phyloP scores from a whole-genome alignment of 2,329 filamentous ascomycete genomes.

The Fusarium austroafricanum region DNA sequence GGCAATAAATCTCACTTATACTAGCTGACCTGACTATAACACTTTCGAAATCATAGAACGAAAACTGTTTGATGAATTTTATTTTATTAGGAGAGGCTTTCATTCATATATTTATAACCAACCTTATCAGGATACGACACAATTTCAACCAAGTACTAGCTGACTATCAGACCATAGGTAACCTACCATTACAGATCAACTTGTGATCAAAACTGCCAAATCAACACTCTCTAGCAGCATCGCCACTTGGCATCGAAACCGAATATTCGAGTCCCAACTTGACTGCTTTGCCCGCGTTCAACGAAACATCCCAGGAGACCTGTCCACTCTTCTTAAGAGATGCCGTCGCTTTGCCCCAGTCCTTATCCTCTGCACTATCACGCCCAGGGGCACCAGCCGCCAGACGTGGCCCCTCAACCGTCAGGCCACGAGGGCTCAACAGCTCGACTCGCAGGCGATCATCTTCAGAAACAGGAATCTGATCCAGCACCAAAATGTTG shows the following conservation, averaged over 20 bases:
- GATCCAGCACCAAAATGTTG: constrained; percentile 66
- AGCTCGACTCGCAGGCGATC: constrained; percentile 66
- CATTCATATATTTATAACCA: no score
- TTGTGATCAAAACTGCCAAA: neutral
- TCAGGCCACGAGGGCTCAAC: constrained; percentile 60
- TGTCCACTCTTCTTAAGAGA: constrained; percentile 68
- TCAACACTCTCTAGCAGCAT: constrained; percentile 48
- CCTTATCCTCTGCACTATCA: constrained; percentile 47
- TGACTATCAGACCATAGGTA: neutral
- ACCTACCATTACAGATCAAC: neutral
- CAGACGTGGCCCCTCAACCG: constrained; percentile 53
- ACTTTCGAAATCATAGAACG: no score
- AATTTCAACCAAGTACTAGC: neutral
- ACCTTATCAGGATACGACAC: no score
- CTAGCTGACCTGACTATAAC: no score
- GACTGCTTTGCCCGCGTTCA: constrained; percentile 68
- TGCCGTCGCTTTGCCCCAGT: constrained; percentile 67
- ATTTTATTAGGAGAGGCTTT: no score
- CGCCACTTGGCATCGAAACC: constrained; percentile 65
- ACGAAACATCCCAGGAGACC: constrained; percentile 67
- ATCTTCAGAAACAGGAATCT: constrained; percentile 71
- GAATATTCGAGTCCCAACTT: constrained; percentile 72
- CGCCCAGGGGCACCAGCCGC: constrained; percentile 50
- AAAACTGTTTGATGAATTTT: no score
- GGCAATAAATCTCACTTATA: no score